phyloP scores from a whole-genome alignment of 306 rosid genomes.

The Dalbergia cochinchinensis region DNA sequence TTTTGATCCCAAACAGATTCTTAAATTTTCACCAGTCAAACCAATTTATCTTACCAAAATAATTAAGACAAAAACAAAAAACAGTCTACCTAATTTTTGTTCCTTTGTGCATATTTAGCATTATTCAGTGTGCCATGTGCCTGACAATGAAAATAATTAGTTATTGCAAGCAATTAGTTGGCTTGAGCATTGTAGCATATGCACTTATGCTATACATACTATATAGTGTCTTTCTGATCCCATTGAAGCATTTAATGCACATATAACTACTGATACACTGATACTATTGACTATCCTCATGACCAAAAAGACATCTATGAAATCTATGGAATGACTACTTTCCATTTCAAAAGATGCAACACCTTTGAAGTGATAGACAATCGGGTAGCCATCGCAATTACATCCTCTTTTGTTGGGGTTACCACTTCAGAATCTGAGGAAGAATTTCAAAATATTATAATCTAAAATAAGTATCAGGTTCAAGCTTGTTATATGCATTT shows the following conservation, averaged over 20 bases:
- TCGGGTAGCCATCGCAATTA: slow-evolving; percentile 79
- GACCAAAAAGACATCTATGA: background rate
- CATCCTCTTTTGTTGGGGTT: slow-evolving; percentile 66
- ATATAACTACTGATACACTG: background rate
- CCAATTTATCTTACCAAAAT: slow-evolving; percentile 11
- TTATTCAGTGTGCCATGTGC: background rate
- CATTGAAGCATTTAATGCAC: slow-evolving; percentile 30
- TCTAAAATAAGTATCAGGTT: slow-evolving; percentile 11
- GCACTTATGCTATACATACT: background rate
- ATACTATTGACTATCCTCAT: background rate
- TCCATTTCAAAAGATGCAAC: slow-evolving; percentile 36
- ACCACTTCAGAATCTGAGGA: slow-evolving; percentile 68
- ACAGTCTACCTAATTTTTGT: background rate
- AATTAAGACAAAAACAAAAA: background rate
- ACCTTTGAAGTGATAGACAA: slow-evolving; percentile 92
- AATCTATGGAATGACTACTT: slow-evolving; percentile 24
- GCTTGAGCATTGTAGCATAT: background rate
- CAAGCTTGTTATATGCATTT: slow-evolving; percentile 35
- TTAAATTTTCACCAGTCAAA: background rate
- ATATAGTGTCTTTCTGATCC: background rate
- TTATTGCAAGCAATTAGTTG: slow-evolving; percentile 4
- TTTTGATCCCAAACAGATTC: slow-evolving; percentile 18
- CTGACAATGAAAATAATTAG: background rate
- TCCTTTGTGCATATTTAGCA: background rate
- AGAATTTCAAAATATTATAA: slow-evolving; percentile 37